A percentile compares a stretch with the other conserved stretches of the same genome.
Conservation (phyloP, 768 basidiomycete species). For the Suillus lakei region DNA sequence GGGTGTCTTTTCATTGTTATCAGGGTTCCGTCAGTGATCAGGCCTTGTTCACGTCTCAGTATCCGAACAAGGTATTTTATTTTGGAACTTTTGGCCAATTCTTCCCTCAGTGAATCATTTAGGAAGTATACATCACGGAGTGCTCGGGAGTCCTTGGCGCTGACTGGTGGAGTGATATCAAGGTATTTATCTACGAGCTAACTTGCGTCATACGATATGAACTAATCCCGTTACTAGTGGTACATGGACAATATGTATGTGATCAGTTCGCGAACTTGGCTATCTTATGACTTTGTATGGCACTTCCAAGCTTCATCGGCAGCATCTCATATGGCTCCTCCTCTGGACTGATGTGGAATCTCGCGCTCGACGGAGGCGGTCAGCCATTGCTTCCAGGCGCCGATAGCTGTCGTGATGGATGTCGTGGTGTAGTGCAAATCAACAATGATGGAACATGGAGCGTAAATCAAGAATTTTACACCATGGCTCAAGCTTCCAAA, state of each 20-base stretch:
- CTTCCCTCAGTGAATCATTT: neutral
- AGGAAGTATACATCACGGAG: conserved; percentile 57
- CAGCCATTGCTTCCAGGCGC: conserved; percentile 70
- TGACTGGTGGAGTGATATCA: conserved; percentile 84
- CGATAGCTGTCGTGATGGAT: conserved; percentile 66
- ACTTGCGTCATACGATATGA: neutral
- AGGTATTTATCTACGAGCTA: conserved; percentile 43
- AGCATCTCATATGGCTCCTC: conserved; percentile 35
- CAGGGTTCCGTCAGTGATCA: conserved; percentile 58
- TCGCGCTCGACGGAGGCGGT: conserved; percentile 66
- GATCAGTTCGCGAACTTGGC: neutral
- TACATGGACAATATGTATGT: conserved; percentile 69
- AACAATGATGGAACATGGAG: conserved; percentile 66
- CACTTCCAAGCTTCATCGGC: conserved; percentile 43
- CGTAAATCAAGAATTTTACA: conserved; percentile 78
- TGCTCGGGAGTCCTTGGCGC: conserved; percentile 68
- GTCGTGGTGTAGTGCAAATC: conserved; percentile 69
- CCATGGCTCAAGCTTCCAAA: conserved; percentile 77
- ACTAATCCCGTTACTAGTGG: conserved; percentile 50
- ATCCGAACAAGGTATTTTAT: conserved; percentile 51
- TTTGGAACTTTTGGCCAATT: neutral
- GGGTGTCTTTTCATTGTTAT: conserved; percentile 79
- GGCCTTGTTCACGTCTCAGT: conserved; percentile 57
- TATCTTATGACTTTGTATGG: conserved; percentile 18
- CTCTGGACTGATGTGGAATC: conserved; percentile 74